Conservation (phyloP, 129 eudicot genomes). For the Silybum marianum region DNA sequence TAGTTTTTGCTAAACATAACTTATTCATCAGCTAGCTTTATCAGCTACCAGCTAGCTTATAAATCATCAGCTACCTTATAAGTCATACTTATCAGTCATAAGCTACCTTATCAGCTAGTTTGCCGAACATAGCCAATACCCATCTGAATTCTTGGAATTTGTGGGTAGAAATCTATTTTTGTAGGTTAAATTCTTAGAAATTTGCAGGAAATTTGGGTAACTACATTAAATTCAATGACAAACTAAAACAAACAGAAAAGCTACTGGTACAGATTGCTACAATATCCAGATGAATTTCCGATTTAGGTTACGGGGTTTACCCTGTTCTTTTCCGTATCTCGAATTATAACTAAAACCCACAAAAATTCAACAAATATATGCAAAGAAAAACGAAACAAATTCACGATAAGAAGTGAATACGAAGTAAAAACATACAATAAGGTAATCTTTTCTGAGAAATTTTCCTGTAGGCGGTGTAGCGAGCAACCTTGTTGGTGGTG, state of each 20-base stretch:
- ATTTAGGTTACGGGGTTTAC: neutral
- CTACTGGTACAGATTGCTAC: neutral
- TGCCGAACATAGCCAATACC: no score
- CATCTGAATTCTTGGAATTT: neutral
- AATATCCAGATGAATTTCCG: constrained; percentile 9
- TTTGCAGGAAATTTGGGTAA: neutral
- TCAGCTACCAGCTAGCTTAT: no score
- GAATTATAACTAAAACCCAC: constrained; percentile 8
- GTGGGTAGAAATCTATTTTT: neutral
- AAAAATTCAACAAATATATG: neutral
- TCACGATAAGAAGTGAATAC: neutral
- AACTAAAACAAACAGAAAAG: neutral
- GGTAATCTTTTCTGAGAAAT: constrained; percentile 76
- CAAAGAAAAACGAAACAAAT: neutral
- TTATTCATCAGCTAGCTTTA: no score
- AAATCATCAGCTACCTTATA: no score
- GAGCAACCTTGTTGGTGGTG: constrained; percentile 43
- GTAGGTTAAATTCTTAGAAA: neutral
- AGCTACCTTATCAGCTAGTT: no score
- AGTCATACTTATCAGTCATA: no score
- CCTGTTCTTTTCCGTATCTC: neutral
- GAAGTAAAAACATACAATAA: constrained; percentile 62
- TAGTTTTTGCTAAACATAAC: no score
- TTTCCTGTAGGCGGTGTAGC: constrained; percentile 75
- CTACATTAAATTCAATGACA: neutral